A percentile compares a stretch with the other conserved stretches of the same genome.
phyloP scores from a whole-genome alignment of 1,284 basidiomycete species.

The Hemileia vastatrix region DNA sequence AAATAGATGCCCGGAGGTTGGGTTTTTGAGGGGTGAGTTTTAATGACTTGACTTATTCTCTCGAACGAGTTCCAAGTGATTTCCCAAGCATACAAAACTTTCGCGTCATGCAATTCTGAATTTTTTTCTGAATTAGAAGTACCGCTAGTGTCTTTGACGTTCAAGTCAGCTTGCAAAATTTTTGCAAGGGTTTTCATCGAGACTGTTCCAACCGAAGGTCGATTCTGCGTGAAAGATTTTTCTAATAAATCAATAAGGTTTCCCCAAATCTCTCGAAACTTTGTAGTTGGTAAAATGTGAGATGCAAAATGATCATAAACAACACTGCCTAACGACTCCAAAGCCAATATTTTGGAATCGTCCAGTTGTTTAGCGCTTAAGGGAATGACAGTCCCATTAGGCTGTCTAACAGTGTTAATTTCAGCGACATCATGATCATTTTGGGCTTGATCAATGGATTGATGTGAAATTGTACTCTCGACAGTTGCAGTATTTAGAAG shows the following conservation, averaged over 20 bases:
- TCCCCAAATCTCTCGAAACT: constrained; percentile 62
- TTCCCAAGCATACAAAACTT: neutral
- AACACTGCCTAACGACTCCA: constrained; percentile 73
- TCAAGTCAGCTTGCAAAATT: constrained; percentile 51
- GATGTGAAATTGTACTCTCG: constrained; percentile 3
- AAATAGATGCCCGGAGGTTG: constrained; percentile 45
- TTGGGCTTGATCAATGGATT: constrained; percentile 7
- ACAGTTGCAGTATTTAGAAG: constrained; percentile 50
- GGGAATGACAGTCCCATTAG: constrained; percentile 26
- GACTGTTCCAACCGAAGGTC: constrained; percentile 61
- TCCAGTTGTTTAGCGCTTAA: constrained; percentile 54
- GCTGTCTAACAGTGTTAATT: constrained; percentile 10
- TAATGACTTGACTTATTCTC: constrained; percentile 25
- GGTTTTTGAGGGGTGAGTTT: constrained; percentile 41
- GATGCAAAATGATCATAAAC: constrained; percentile 65
- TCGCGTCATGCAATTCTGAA: constrained; percentile 8
- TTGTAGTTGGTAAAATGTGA: constrained; percentile 62
- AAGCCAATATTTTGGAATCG: constrained; percentile 74
- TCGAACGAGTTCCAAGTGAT: constrained; percentile 17
- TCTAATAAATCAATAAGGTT: constrained; percentile 61
- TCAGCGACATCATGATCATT: constrained; percentile 30
- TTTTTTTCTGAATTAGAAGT: constrained; percentile 23
- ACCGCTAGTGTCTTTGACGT: constrained; percentile 45
- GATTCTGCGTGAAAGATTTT: constrained; percentile 60
- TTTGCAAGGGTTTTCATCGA: constrained; percentile 71